Conservation (phyloP, 257 asterid species). For the Capsicum chinense region DNA sequence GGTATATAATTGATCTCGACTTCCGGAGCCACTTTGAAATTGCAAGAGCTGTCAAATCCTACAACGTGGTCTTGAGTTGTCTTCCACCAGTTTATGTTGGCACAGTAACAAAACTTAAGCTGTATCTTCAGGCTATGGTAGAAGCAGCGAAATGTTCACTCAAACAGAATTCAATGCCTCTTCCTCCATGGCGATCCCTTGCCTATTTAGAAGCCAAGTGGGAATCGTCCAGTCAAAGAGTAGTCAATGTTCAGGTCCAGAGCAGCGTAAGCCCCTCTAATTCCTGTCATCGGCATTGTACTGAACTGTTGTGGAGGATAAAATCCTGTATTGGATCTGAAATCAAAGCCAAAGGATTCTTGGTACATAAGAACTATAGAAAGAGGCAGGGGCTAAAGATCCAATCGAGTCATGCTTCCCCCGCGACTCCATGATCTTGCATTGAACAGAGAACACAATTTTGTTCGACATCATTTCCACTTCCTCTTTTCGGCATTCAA, state of each 20-base stretch:
- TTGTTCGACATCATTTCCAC: slow-evolving; percentile 21
- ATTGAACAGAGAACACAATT: not conserved
- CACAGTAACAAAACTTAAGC: slow-evolving; percentile 44
- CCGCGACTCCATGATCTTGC: slow-evolving; percentile 17
- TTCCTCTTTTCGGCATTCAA: not conserved
- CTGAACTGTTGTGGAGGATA: slow-evolving; percentile 40
- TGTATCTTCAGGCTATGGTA: slow-evolving; percentile 48
- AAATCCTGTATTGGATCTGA: slow-evolving; percentile 45
- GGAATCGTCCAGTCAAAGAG: slow-evolving; percentile 52
- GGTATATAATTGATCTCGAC: slow-evolving; percentile 55
- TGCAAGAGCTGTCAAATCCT: slow-evolving; percentile 58
- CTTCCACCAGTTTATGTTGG: slow-evolving; percentile 52
- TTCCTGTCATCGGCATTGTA: slow-evolving; percentile 44
- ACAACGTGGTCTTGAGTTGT: slow-evolving; percentile 39
- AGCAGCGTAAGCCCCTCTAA: slow-evolving; percentile 21
- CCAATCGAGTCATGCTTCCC: not conserved
- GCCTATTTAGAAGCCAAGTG: slow-evolving; percentile 57
- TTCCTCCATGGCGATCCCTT: slow-evolving; percentile 63
- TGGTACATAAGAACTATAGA: slow-evolving; percentile 28
- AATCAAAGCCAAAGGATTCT: slow-evolving; percentile 29
- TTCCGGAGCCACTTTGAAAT: slow-evolving; percentile 61
- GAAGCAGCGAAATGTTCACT: slow-evolving; percentile 53
- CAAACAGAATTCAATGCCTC: slow-evolving; percentile 57
- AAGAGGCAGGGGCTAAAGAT: slow-evolving; percentile 21
- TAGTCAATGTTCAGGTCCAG: slow-evolving; percentile 20